Conservation (phyloP, 2,329 filamentous ascomycete species). For the Monosporascus cannonballus region DNA sequence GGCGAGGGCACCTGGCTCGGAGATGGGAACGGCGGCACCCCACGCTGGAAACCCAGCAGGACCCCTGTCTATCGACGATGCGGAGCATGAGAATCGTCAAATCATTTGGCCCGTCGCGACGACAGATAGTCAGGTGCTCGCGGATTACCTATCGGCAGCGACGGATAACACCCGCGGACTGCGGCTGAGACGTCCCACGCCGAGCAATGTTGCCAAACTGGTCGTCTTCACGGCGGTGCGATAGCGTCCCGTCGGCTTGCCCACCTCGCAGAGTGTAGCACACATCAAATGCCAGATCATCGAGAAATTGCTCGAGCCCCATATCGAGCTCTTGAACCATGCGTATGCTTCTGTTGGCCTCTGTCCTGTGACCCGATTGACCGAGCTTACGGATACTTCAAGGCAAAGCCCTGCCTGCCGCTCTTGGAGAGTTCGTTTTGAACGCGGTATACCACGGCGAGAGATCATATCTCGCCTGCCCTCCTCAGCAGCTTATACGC, state of each 20-base stretch:
- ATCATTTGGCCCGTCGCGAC: conserved; percentile 55
- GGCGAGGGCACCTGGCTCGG: background rate
- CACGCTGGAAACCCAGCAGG: conserved; percentile 1
- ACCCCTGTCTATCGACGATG: conserved; percentile 25
- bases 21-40: background rate
- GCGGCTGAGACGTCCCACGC: conserved; percentile 21
- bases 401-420: conserved; percentile 55
- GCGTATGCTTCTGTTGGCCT: no score
- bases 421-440: conserved; percentile 45
- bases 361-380: no score
- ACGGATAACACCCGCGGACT: conserved; percentile 8
- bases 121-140: conserved; percentile 54
- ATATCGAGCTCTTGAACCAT: conserved; percentile 30
- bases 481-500: no score
- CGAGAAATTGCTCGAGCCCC: conserved; percentile 38
- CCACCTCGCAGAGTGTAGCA: no score
- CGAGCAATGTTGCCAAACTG: conserved; percentile 18
- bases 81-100: conserved; percentile 36
- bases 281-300: no score
- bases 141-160: conserved; percentile 48
- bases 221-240: conserved; percentile 42
- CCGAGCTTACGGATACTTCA: conserved; percentile 37
- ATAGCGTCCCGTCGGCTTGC: conserved; percentile 18
- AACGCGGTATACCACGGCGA: conserved; percentile 35
- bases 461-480: conserved; percentile 13